Evolutionary conservation across 1,284 basidiomycete genomes (phyloP).

Genomic region (Cronartium quercuum): DNA sequence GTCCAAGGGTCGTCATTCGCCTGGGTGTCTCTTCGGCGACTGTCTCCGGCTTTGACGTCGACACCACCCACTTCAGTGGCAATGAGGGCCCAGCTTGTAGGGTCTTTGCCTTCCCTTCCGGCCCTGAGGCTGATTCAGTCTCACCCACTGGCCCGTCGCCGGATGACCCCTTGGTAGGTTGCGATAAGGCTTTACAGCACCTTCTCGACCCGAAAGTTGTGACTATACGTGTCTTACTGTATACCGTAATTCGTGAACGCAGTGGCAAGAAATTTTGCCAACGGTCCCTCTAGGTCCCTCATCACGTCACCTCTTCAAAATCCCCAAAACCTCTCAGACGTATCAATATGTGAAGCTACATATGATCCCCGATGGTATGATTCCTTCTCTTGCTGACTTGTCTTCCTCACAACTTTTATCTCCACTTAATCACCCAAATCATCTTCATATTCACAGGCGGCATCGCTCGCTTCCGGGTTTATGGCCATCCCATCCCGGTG

Average conservation of each 20-base stretch:
- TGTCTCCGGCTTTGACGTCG: slow-evolving; percentile 82
- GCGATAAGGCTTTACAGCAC: neutral
- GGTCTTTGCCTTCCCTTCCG: slow-evolving; percentile 12
- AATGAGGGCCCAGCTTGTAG: slow-evolving; percentile 61
- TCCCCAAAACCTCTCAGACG: slow-evolving; percentile 1
- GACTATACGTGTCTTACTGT: neutral
- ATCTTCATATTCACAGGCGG: slow-evolving; percentile 85
- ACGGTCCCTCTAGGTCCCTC: slow-evolving; percentile 42
- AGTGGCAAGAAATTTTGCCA: slow-evolving; percentile 45
- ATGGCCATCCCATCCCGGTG: slow-evolving; percentile 52
- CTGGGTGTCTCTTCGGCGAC: slow-evolving; percentile 67
- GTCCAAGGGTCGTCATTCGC: slow-evolving; percentile 73
- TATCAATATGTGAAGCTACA: slow-evolving; percentile 27
- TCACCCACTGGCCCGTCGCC: neutral
- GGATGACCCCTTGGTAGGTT: neutral
- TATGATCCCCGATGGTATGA: slow-evolving; percentile 31
- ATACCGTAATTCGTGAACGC: neutral
- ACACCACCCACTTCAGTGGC: slow-evolving; percentile 91
- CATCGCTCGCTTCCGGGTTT: slow-evolving; percentile 51
- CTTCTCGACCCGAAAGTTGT: neutral
- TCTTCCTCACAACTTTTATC: slow-evolving; percentile 64
- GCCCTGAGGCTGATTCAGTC: slow-evolving; percentile 7
- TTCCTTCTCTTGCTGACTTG: slow-evolving; percentile 57
- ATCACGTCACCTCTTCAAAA: slow-evolving; percentile 31
- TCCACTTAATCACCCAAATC: slow-evolving; percentile 78